These are phyloP conservation scores for Trichosporon sp. DNA, from an alignment of 1,284 basidiomycete genomes.

Conservation along the genomic window DNA sequence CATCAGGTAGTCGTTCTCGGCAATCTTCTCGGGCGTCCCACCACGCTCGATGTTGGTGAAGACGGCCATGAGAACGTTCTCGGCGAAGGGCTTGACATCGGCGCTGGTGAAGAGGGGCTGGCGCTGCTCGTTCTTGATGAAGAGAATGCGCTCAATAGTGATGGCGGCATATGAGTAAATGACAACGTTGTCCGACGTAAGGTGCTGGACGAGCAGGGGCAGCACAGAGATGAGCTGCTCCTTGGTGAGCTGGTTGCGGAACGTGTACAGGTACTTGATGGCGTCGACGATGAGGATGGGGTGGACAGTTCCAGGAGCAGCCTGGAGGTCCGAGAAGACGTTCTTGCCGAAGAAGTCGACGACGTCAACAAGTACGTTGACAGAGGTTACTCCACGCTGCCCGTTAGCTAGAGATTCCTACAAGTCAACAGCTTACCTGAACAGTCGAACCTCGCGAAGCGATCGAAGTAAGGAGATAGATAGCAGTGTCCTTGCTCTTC, in stretches of 20 bases:
- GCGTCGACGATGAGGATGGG: conserved; percentile 94
- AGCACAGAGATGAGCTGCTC: conserved; percentile 87
- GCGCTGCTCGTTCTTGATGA: conserved; percentile 67
- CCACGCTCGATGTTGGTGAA: conserved; percentile 76
- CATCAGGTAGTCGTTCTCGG: conserved; percentile 98
- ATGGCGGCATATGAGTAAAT: conserved; percentile 59
- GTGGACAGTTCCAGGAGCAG: conserved; percentile 63
- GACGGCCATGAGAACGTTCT: conserved; percentile 69
- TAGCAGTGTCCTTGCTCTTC: conserved; percentile 94
- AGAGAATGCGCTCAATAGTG: conserved; percentile 82
- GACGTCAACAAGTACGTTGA: conserved; percentile 86
- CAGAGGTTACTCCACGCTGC: conserved; percentile 86
- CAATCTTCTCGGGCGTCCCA: conserved; percentile 85
- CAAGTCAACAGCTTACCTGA: conserved; percentile 55
- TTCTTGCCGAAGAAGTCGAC: conserved; percentile 91
- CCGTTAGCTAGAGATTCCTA: not conserved
- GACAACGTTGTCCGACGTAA: conserved; percentile 75
- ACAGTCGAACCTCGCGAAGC: conserved; percentile 81
- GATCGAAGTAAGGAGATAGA: conserved; percentile 86
- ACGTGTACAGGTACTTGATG: conserved; percentile 88
- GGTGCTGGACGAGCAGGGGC: conserved; percentile 79
- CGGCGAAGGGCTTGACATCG: conserved; percentile 79
- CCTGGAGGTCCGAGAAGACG: conserved; percentile 82
- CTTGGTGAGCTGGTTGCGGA: conserved; percentile 95
- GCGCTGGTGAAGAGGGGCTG: conserved; percentile 71